A percentile compares a stretch with the other conserved stretches of the same genome.
Conservation (phyloP, 2,329 filamentous ascomycete genomes). For the Claviceps maximensis region DNA sequence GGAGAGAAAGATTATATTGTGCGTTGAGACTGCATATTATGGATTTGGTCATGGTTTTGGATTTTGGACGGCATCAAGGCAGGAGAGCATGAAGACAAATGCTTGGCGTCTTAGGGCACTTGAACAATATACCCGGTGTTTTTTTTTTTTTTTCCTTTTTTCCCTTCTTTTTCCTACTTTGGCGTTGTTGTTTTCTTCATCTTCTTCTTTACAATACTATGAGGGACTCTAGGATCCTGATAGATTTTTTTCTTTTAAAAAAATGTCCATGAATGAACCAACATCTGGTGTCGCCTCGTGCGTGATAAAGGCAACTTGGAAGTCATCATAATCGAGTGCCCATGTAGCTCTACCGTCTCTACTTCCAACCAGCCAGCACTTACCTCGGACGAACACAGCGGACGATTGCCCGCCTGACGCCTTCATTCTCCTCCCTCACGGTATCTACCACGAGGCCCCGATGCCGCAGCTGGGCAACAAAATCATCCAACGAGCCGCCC, state of each 20-base stretch:
- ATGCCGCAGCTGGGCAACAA: constrained; percentile 39
- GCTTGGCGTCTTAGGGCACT: neutral
- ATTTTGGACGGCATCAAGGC: neutral
- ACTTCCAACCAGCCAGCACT: too few species aligned
- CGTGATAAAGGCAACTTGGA: too few species aligned
- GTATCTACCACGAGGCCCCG: constrained; percentile 35
- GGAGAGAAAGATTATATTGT: neutral
- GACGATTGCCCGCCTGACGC: constrained; percentile 49
- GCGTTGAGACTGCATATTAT: neutral
- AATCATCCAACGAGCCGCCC: constrained; percentile 68
- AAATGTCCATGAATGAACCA: too few species aligned
- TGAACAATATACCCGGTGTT: neutral
- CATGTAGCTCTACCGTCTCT: neutral
- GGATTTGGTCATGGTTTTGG: neutral
- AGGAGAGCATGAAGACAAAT: neutral
- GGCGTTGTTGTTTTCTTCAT: too few species aligned
- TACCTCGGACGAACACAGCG: constrained; percentile 10
- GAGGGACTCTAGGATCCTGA: neutral
- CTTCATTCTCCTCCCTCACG: constrained; percentile 45
- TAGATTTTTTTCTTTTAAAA: too few species aligned
- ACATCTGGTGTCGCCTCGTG: too few species aligned
- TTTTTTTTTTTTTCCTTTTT: neutral
- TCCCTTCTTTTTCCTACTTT: neutral
- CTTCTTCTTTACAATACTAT: neutral
- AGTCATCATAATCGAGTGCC: too few species aligned